Conservation (phyloP, 2,329 filamentous ascomycete species). For the Trichoderma polysporum region DNA sequence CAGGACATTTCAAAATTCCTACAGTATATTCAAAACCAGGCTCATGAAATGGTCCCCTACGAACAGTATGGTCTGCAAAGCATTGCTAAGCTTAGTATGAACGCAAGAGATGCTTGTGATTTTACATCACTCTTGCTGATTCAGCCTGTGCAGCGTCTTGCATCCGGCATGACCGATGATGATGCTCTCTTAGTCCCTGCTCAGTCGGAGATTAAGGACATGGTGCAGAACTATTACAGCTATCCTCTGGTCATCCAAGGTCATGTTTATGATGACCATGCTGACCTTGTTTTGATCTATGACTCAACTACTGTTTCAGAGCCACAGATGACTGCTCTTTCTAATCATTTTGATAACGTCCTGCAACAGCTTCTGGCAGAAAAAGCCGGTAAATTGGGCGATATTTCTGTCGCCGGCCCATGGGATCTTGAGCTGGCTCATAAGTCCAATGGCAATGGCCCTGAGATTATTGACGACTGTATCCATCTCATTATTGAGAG, state of each 20-base stretch:
- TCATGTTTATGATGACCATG: slow-evolving; percentile 4
- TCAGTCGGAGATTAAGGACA: background rate
- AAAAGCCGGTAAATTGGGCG: background rate
- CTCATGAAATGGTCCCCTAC: slow-evolving; percentile 16
- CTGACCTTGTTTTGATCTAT: slow-evolving; percentile 16
- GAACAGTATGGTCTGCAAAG: slow-evolving; percentile 28
- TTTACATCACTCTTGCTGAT: slow-evolving; percentile 33
- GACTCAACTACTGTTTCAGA: background rate
- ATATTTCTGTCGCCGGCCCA: background rate
- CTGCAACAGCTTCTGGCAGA: background rate
- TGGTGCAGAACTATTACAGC: slow-evolving; percentile 15
- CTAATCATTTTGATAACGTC: slow-evolving; percentile 10
- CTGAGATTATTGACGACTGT: slow-evolving; percentile 5
- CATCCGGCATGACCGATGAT: background rate
- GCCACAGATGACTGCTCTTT: background rate
- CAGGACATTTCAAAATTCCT: slow-evolving; percentile 24
- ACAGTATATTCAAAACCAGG: slow-evolving; percentile 10
- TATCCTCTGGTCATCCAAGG: slow-evolving; percentile 18
- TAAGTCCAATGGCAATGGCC: background rate
- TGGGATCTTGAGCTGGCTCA: slow-evolving; percentile 13
- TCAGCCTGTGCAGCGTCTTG: slow-evolving; percentile 22
- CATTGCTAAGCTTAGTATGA: slow-evolving; percentile 22
- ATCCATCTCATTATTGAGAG: slow-evolving; percentile 18
- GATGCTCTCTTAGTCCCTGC: background rate
- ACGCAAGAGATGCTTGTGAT: slow-evolving; percentile 25